Base-by-base conservation (phyloP, 306 rosid species). In the Calophaca sinica region DNA sequence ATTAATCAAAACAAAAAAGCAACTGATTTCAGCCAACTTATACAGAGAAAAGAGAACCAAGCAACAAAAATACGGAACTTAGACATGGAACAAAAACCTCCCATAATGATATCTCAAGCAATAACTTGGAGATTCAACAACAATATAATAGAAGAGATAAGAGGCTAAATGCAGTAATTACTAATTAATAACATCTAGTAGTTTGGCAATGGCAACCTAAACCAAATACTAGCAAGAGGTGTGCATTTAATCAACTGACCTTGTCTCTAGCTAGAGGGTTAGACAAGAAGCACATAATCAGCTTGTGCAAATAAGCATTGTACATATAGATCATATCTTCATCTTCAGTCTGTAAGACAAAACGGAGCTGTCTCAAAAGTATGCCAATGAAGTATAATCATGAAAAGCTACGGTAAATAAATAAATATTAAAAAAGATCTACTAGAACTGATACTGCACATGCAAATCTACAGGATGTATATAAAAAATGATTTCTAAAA, bases 281-380 rank as follows among this genome's bases (percentile, higher is more conserved):
- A 82, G 96, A 91, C 87, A 91, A 86, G 87, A 94, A 94, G 85
- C 97, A 88, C 8, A 90, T 75, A 57, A 91, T 86, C 84, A 91
- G 75, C 91, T 90, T 94, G 85, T 94, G 97, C 82, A 94, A 84
- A 79, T 94, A 94, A 65, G 97, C 97, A 78, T 91, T 94, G 84
- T 86, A 94, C 96, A 94, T 92, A 68, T 90, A 94, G 84, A 82
- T 76, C 96, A 91, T 91, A 74, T 94, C 98, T 79, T 91, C 98
- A 3, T 94, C 98, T 64, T 94, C 98, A 71, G 93, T 94, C 98
- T 94, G 89, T 61, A 82, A 57, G 73, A 70, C 76, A 82, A 55
- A 63, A 28, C 69, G 51, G 31, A 62, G 74, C 31, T 50, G 49
- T 31, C 63, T 77, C 72, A 84, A 82, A 67, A 36, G 38, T 45